These are phyloP conservation scores for Meyerozyma smithsonii DNA, from an alignment of 1,139 yeast genomes.

Conservation along the genomic window DNA sequence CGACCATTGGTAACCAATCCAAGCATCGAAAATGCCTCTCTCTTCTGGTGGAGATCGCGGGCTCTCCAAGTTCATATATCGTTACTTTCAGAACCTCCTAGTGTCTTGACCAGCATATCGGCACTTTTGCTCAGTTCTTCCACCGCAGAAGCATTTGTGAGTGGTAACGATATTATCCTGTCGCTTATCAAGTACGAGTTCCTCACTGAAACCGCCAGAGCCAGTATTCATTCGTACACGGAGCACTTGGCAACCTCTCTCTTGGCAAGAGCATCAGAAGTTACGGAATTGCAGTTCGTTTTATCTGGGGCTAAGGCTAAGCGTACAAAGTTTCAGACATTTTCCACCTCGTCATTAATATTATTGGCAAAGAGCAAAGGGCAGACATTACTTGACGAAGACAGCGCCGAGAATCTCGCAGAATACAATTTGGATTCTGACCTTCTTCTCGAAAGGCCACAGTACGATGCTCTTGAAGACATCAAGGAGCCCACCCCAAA, in stretches of 20 bases:
- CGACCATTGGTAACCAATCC: slow-evolving; percentile 7
- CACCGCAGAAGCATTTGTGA: slow-evolving; percentile 25
- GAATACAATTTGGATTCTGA: slow-evolving; percentile 70
- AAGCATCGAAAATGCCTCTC: slow-evolving; percentile 34
- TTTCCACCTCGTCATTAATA: slow-evolving; percentile 68
- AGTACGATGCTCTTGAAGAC: slow-evolving; percentile 57
- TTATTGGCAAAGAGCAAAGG: slow-evolving; percentile 63
- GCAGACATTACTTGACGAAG: slow-evolving; percentile 18
- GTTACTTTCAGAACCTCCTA: slow-evolving; percentile 54
- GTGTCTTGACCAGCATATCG: slow-evolving; percentile 38
- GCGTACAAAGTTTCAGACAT: slow-evolving; percentile 77
- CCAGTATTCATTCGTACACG: slow-evolving; percentile 54
- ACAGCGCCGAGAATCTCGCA: slow-evolving; percentile 37
- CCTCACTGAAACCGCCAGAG: slow-evolving; percentile 64
- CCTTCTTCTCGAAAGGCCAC: slow-evolving; percentile 69
- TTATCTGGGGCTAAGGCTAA: slow-evolving; percentile 88
- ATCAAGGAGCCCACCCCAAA: slow-evolving; percentile 30
- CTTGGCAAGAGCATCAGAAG: slow-evolving; percentile 47
- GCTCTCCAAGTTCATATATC: slow-evolving; percentile 60
- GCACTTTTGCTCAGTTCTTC: slow-evolving; percentile 32
- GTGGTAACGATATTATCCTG: slow-evolving; percentile 19
- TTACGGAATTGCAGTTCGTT: slow-evolving; percentile 59
- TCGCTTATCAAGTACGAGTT: slow-evolving; percentile 42
- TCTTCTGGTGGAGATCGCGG: slow-evolving; percentile 72
- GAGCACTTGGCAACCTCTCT: slow-evolving; percentile 53